These are phyloP conservation scores for sweet orange (Citrus sinensis) DNA, from an alignment of 345 rosid genomes.

Conservation along the genomic window DVS_A1.0 CM039166.1:9190501-9191000, in stretches of 20 bases:
- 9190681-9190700: background rate
- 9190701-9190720: background rate
- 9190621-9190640: background rate
- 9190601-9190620: background rate
- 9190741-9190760: background rate
- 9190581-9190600: conserved; percentile 3
- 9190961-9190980: background rate
- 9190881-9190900: background rate
- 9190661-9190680: background rate
- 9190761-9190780: background rate
- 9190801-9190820: background rate
- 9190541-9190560: background rate
- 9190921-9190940: background rate
- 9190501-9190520: conserved; percentile 11
- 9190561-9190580: background rate
- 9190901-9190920: background rate
- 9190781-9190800: background rate
- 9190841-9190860: background rate
- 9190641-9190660: background rate
- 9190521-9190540: background rate
- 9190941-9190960: background rate
- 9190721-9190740: background rate
- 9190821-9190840: background rate
- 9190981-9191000: background rate
- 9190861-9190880: too few species aligned